Evolutionary conservation across 208 protist genomes (phyloP).

Genomic region (Trypanosoma brucei): DNA sequence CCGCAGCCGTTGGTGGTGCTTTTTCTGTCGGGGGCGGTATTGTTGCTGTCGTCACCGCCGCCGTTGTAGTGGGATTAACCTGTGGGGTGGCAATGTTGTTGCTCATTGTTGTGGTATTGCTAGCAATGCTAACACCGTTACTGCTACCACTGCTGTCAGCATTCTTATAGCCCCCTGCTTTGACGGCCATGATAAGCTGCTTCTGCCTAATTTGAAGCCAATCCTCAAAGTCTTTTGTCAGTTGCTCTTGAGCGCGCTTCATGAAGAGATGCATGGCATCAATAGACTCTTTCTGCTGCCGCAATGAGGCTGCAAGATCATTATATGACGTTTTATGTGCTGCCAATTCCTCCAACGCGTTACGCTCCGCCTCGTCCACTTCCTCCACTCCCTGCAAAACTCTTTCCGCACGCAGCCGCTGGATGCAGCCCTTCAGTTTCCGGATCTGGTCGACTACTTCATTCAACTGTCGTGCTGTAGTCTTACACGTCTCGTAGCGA

Average conservation of each 20-base stretch:
- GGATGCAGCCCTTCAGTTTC: conserved; percentile 57
- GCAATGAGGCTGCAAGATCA: conserved; percentile 32
- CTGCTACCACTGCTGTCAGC: neutral
- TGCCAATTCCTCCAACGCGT: conserved; percentile 32
- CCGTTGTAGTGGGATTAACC: neutral
- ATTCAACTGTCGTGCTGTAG: conserved; percentile 60
- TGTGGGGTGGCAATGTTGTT: neutral
- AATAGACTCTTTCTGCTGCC: conserved; percentile 74
- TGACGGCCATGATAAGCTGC: conserved; percentile 47
- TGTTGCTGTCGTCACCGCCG: neutral
- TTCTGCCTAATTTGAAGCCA: conserved; percentile 75
- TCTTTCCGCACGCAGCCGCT: conserved; percentile 76
- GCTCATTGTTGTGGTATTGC: neutral
- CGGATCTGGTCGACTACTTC: conserved; percentile 68
- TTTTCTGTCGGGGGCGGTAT: neutral
- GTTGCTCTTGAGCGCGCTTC: conserved; percentile 77
- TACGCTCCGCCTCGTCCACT: conserved; percentile 41
- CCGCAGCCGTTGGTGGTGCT: neutral
- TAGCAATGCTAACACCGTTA: neutral
- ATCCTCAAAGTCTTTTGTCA: conserved; percentile 81
- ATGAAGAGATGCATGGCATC: conserved; percentile 85
- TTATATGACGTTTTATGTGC: conserved; percentile 58
- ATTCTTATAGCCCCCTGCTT: neutral
- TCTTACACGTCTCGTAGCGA: conserved; percentile 68
- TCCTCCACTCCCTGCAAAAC: conserved; percentile 61